phyloP scores from a whole-genome alignment of 345 rosid species.

The Orychophragmus violaceus region DNA sequence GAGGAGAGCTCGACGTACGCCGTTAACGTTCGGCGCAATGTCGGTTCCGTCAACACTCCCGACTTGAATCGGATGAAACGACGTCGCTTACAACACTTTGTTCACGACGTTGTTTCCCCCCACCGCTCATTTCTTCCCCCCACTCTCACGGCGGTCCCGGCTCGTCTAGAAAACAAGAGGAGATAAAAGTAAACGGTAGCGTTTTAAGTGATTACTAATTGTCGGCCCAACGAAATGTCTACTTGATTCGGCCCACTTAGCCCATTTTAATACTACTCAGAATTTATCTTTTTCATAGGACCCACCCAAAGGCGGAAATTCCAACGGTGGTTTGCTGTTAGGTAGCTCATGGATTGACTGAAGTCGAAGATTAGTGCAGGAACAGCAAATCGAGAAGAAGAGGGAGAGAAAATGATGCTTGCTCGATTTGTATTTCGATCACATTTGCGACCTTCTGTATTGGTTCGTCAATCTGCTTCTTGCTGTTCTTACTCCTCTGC shows the following conservation, averaged over 20 bases:
- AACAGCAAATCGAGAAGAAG: not conserved
- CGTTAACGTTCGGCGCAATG: conserved; percentile 71
- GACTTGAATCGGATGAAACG: conserved; percentile 94
- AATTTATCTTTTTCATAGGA: not conserved
- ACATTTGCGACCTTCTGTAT: conserved; percentile 3
- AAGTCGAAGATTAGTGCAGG: not conserved
- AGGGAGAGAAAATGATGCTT: conserved; percentile 30
- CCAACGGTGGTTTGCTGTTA: conserved; percentile 18
- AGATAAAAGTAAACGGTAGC: not conserved
- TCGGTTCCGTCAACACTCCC: conserved; percentile 97
- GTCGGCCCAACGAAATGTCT: not conserved
- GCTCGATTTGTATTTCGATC: conserved; percentile 30
- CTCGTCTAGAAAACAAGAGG: not conserved
- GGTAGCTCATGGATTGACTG: not conserved
- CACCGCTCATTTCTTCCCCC: conserved; percentile 25
- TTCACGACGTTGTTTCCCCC: conserved; percentile 30
- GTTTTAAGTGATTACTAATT: not conserved
- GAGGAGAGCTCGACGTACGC: conserved; percentile 70
- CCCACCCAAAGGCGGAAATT: conserved; percentile 29
- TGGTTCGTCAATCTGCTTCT: not conserved
- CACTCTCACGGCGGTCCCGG: conserved; percentile 12
- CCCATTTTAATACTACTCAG: no score
- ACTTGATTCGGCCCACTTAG: not conserved
- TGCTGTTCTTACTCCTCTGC: conserved; percentile 25
- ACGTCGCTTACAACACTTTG: conserved; percentile 75